A percentile compares a stretch with the other conserved stretches of the same genome.
phyloP scores from a whole-genome alignment of 208 protist genomes.

The Endotrypanum monterogeii region DNA sequence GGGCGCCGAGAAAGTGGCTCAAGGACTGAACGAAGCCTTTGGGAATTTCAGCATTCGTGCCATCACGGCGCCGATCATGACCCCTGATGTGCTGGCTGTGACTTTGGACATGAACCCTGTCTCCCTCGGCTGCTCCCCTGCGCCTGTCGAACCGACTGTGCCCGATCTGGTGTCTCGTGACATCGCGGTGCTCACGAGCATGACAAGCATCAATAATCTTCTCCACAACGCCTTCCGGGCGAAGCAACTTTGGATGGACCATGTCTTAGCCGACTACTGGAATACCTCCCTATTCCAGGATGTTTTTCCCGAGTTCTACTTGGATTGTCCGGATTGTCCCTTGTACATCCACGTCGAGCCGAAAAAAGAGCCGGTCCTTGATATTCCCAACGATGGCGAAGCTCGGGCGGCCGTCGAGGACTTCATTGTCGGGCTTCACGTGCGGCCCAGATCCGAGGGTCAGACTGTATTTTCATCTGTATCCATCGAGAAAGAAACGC shows the following conservation, averaged over 20 bases:
- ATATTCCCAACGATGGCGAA: not conserved
- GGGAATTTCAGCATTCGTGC: conserved; percentile 3
- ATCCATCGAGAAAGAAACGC: not conserved
- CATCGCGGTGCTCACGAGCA: conserved; percentile 32
- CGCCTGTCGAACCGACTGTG: not conserved
- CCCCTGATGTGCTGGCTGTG: conserved; percentile 25
- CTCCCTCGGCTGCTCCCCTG: conserved; percentile 1
- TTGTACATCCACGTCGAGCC: conserved; percentile 29
- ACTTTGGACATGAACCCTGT: conserved; percentile 25
- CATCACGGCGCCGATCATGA: conserved; percentile 37
- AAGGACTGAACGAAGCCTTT: conserved; percentile 25
- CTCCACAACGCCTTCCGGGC: conserved; percentile 21
- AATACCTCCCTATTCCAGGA: conserved; percentile 59
- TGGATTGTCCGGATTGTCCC: conserved; percentile 55
- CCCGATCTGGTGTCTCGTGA: conserved; percentile 22
- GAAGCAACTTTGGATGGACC: conserved; percentile 7
- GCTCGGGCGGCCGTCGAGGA: conserved; percentile 16
- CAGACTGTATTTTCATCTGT: not conserved
- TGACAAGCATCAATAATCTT: conserved; percentile 43
- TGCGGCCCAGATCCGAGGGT: conserved; percentile 10
- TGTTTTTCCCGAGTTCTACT: conserved; percentile 51
- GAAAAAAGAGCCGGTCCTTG: conserved; percentile 8
- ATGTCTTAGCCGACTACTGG: conserved; percentile 19
- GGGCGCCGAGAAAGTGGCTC: conserved; percentile 21
- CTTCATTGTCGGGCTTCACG: conserved; percentile 30